Base-by-base conservation (phyloP, 1,139 yeast species). In the Suhomyces maxii region DNA sequence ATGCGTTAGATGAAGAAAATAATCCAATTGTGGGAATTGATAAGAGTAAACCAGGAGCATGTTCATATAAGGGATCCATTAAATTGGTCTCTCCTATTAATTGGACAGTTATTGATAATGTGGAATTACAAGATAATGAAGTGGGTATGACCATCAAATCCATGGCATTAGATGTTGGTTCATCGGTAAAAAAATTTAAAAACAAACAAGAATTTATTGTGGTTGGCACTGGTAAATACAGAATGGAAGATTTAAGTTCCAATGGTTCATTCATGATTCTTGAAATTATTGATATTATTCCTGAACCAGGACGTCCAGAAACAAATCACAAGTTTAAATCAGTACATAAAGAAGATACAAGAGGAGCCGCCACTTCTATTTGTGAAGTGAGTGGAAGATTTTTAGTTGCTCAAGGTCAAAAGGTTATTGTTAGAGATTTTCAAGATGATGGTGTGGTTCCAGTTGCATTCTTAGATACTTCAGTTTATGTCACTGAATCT, bases 281-380 rank as follows among this genome's bases (percentile, higher is more conserved):
- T 55, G 96, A 90, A 53, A 76, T 89, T 36, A 84, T 87, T 44
- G 91, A 85, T 52, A 87, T 90, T 62, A 89, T 89, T 50, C 97
- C 97, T 0, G 97, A 90, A 58, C 95, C 95, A 0, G 93, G 87
- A 0, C 80, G 76, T 50, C 97, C 97, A 0, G 96, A 89, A 57
- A 85, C 91, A 1, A 85, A 84, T 54, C 88, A 80, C 62, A 87
- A 86, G 63, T 76, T 93, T 55, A 89, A 89, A 59, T 82, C 83
- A 53, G 75, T 88, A n/a, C 83, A 82, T 46, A 77, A 80, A 40
- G 98, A 91, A 64, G 83, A 80, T 35, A 82, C 89, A 1, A 84
- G 86, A 56, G 98, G 98, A 10, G 91, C 96, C 1, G 93, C 87
- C 1, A 82, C 95, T 0, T 75, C 89, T 6, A 73, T 90, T 1